Base-by-base conservation (phyloP, 1,139 yeast genomes). In the Hemisphaericaspora lyxosophila region DNA sequence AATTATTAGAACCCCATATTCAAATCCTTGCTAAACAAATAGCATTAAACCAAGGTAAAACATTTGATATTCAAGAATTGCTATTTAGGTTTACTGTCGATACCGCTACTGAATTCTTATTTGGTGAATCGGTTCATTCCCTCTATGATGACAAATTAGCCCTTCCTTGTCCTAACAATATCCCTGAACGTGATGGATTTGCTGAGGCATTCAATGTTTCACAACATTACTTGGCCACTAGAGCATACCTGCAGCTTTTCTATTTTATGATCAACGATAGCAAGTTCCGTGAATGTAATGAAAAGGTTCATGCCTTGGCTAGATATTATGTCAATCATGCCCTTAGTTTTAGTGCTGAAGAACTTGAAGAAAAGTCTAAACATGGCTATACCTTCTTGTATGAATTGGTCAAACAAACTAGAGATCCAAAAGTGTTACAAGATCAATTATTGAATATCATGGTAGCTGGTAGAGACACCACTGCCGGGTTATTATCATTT, bases 51-150 rank as follows among this genome's bases (percentile, higher is more conserved):
- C 42, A 53, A 2, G 64, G 62, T 13, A 40, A 48, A 20, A 46
- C 52, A 7, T 50, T 70, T 44, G 66, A 70, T 44, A 40, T 70
- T 16, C 73, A 69, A 45, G 66, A 64, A 27, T 55, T 64, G 33
- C 64, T 69, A 41, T 68, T 60, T 57, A 57, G 57, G 43, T 60
- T 78, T 39, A 78, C 84, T 7, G 64, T 78, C 44, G 85, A 78
- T 52, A 70, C 80, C 20, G 77, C 83, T 7, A 72, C 82, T 16
- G 82, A 78, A 54, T 76, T 77, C 48, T 62, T 78, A 48, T 77
- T 78, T 57, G 84, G 84, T 9, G 78, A 73, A 49, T 68, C 78
- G 5, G 74, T 72, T 8, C 62, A 65, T 39, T 60, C 64, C 31
- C 58, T 67, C 36, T 58, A 61, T 42, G 70, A 67, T 31, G 60